Percentiles rank a stretch among this genome's conserved stretches.
Evolutionary conservation across 2,329 filamentous ascomycete species (phyloP).

Genomic region (Colletotrichum sp.): DNA sequence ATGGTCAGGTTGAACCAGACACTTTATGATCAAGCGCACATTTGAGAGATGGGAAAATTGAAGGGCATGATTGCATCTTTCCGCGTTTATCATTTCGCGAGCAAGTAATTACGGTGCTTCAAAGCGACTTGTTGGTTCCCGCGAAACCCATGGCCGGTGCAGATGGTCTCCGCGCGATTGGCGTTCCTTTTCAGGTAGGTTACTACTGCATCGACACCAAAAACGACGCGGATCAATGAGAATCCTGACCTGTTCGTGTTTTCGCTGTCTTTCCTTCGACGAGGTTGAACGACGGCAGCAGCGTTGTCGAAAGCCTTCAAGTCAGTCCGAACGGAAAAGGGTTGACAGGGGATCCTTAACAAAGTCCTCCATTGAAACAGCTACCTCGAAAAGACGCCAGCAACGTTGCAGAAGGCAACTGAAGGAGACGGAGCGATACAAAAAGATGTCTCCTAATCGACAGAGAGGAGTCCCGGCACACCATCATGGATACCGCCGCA

Average conservation of each 20-base stretch:
- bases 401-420: background rate
- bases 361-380: background rate
- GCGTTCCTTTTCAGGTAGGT: background rate
- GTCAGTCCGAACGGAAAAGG: background rate
- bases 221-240: background rate
- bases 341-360: background rate
- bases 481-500: background rate
- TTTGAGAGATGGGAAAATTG: too few species aligned
- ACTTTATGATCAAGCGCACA: too few species aligned
- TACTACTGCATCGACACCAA: background rate
- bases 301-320: background rate
- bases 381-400: background rate
- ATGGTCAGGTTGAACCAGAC: too few species aligned
- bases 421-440: background rate
- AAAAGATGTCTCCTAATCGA: background rate
- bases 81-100: background rate
- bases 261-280: background rate
- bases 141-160: background rate
- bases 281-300: background rate
- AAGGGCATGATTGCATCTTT: background rate
- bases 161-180: background rate
- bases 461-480: background rate
- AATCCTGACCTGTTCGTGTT: background rate
- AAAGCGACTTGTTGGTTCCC: background rate
- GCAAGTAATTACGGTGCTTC: background rate